Base-by-base conservation (phyloP, 768 basidiomycete genomes). In the Agaricus blazei region DNA sequence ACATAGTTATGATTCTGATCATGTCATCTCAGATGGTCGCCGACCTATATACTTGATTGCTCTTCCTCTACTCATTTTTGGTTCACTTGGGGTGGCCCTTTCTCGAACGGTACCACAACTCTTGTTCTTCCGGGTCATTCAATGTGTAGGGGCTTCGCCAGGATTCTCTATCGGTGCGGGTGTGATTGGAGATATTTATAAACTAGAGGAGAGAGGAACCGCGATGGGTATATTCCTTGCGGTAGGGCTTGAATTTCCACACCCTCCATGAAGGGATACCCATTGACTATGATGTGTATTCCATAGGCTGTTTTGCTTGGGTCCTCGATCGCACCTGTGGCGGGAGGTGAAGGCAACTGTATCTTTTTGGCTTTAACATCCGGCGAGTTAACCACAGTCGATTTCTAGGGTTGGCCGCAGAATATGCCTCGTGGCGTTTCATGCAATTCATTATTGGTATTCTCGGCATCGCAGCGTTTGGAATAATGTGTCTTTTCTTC, bases 121-220 rank as follows among this genome's bases (percentile, higher is more conserved):
- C 3, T 74, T 90, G 61, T 68, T 79, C 15, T 85, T 82, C 71
- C 75, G 89, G 2, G 75, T 84, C 36, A 57, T 88, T 0, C 88
- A 90, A 64, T 84, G 84, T 0, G 74, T 86, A 44, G 88, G 88
- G n/a, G 73, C 82, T 4, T 78, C 84, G 3, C 79, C 78, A 11
- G 82, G 75, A 2, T 65, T 75, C 65, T 80, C 77, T 19, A 75
- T 80, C 52, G 88, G 78, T 9, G 75, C 76, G 0, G 87, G 79
- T 1, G 78, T 83, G 3, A 83, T 87, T 27, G 83, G 82, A 0
- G 86, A 88, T 60, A 83, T 88, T 3, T 87, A 85, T 64, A 76
- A 68, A 52, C 62, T 85, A 1, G 87, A 87, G 53, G 81, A 87
- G 60, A 71, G 84, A 31, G 83, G 74, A 9, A 70, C 75, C 2